Base-by-base conservation (phyloP, 306 rosid genomes). In the Luffa acutangula region DNA sequence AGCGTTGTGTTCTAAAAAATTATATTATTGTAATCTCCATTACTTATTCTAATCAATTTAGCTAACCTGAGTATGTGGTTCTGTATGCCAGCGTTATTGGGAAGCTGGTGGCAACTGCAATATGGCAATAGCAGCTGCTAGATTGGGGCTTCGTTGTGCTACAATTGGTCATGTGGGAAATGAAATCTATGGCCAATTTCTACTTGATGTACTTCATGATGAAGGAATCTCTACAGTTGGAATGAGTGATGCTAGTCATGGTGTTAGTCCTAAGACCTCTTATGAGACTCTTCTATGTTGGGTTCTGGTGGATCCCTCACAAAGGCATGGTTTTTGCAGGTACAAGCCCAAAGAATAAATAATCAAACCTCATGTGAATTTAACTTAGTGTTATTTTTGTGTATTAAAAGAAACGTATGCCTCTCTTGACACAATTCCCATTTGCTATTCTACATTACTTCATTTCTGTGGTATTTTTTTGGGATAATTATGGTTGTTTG, bases 21-120 rank as follows among this genome's bases (percentile, higher is more conserved):
- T 70, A 71, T 2, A 71, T 71, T n/a, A 46, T 71, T 46, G 5
- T 71, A 71, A 5, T 36, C 79, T 75, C 31, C 43, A 36, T 53
- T 54, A 48, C 45, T 48, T 69, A 1, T 12, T 12, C 54, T 53
- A 42, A 65, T 80, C 9, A 34, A 20, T 37, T 83, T 34, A 42
- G 75, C 34, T 33, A 69, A n/a, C 45, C 81, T 75, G 62, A 77
- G 75, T 64, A 36, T 80, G 14, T 71, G 84, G 33, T 77, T 78
- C 78, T 81, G 79, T 39, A 48, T 53, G 81, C 54, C 83, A 95
- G 97, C 73, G 87, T 89, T 87, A 85, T 67, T 95, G 99, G 99
- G 99, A 95, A 89, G 99, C 97, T 81, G 99, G 99, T 77, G 99
- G 99, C 77, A 95, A 91, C 85, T 89, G 97, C 89, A 95, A 95